phyloP scores from a whole-genome alignment of 257 asterid genomes.

The Voacanga thouarsii region DNA sequence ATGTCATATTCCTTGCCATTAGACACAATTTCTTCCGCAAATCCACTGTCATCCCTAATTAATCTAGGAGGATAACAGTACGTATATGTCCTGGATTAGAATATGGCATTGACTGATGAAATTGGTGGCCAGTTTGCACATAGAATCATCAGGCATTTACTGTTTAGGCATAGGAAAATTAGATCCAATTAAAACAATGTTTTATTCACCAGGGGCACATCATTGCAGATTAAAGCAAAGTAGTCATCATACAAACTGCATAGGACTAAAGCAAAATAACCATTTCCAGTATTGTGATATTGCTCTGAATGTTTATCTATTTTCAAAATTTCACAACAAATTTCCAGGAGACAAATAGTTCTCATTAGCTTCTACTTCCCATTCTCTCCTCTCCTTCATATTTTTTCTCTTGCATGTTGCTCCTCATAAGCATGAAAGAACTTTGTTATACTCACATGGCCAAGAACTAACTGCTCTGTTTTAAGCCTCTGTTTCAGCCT shows the following conservation, averaged over 20 bases:
- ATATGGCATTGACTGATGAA: neutral
- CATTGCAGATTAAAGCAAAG: neutral
- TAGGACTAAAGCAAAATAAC: neutral
- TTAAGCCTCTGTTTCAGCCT: slow-evolving; percentile 73
- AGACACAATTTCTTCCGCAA: neutral
- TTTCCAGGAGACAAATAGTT: neutral
- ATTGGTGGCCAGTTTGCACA: neutral
- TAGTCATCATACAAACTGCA: neutral
- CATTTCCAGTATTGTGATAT: neutral
- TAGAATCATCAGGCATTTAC: neutral
- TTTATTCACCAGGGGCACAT: neutral
- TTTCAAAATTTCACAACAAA: neutral
- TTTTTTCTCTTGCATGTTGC: neutral
- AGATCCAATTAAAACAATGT: neutral
- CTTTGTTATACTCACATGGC: neutral
- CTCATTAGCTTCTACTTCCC: neutral
- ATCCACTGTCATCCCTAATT: neutral
- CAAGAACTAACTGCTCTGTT: slow-evolving; percentile 20
- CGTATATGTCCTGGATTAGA: neutral
- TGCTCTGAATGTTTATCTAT: neutral
- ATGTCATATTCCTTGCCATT: no score
- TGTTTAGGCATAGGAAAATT: neutral
- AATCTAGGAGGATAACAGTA: neutral
- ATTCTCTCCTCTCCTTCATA: neutral
- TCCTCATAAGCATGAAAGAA: neutral